These are phyloP conservation scores for Phialophora chinensis DNA, from an alignment of 2,329 filamentous ascomycete genomes.

Conservation along the genomic window DNA sequence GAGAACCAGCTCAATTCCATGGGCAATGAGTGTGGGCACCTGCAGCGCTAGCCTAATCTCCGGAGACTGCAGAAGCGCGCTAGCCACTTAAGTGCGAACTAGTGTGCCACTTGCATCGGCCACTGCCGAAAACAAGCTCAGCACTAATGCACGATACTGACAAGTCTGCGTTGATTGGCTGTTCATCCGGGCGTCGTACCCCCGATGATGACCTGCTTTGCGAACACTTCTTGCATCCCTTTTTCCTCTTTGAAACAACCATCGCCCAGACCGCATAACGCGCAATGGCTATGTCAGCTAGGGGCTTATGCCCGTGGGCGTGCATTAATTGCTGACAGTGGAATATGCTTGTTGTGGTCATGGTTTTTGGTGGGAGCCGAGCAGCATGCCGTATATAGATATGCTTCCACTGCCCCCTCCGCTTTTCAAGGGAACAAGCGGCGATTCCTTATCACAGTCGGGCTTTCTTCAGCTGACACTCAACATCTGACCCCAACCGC, in stretches of 20 bases:
- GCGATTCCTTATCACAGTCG: not conserved
- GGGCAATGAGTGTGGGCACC: not conserved
- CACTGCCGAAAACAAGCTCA: constrained; percentile 14
- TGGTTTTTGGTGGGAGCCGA: not conserved
- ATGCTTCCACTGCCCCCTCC: not conserved
- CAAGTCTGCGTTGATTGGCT: constrained; percentile 10
- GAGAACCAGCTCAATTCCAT: not conserved
- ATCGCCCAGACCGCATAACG: not conserved
- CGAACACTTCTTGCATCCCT: no score
- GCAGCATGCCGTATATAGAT: not conserved
- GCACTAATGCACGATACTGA: constrained; percentile 26
- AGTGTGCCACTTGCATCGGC: no score
- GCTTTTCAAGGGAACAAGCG: not conserved
- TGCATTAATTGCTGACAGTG: not conserved
- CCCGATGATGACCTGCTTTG: not conserved
- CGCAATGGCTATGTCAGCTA: not conserved
- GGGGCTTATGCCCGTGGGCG: not conserved
- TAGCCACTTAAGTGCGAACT: not conserved
- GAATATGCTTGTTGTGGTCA: not conserved
- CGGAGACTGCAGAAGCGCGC: not conserved
- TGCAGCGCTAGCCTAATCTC: not conserved
- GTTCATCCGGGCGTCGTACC: not conserved
- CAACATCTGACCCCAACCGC: not conserved
- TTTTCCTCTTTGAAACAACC: not conserved
- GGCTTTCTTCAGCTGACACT: not conserved